Conservation (phyloP, 164 flowering plant species). For the Chimonanthus salicifolius region DNA sequence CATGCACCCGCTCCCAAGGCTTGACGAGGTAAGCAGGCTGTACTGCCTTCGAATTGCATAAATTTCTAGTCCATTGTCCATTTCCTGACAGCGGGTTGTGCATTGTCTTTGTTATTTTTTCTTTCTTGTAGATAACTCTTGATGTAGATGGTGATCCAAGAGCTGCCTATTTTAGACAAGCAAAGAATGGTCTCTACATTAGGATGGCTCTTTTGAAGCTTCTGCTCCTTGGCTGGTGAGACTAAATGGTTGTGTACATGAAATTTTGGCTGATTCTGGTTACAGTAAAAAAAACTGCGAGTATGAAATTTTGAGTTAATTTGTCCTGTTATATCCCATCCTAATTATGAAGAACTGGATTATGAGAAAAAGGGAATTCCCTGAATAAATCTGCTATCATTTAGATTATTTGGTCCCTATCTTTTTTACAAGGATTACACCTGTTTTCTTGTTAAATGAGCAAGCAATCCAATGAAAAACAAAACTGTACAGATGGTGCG, state of each 20-base stretch:
- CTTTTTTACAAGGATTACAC: too few relatives aligned
- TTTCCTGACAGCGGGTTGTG: neutral
- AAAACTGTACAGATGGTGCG: neutral
- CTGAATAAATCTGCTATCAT: neutral
- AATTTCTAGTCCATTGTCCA: neutral
- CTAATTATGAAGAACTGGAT: neutral
- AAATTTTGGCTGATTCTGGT: neutral
- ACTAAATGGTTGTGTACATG: neutral
- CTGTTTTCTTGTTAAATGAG: neutral
- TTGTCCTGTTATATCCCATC: neutral
- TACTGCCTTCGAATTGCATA: neutral
- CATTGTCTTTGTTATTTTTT: neutral
- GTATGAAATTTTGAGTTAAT: neutral
- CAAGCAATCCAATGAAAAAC: neutral
- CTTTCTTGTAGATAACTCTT: constrained; percentile 62
- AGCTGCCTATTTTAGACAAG: constrained; percentile 98
- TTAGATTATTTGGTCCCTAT: neutral
- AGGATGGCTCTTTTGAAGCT: constrained; percentile 96
- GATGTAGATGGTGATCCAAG: constrained; percentile 92
- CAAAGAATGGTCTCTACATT: constrained; percentile 93
- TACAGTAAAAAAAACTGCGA: neutral
- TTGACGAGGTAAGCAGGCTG: constrained; percentile 69
- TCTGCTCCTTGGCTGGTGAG: constrained; percentile 89
- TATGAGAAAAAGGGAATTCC: neutral
- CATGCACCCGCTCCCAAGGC: constrained; percentile 98